Base-by-base conservation (phyloP, 176 grass and related monocot species). In the Carex myosuroides region DNA sequence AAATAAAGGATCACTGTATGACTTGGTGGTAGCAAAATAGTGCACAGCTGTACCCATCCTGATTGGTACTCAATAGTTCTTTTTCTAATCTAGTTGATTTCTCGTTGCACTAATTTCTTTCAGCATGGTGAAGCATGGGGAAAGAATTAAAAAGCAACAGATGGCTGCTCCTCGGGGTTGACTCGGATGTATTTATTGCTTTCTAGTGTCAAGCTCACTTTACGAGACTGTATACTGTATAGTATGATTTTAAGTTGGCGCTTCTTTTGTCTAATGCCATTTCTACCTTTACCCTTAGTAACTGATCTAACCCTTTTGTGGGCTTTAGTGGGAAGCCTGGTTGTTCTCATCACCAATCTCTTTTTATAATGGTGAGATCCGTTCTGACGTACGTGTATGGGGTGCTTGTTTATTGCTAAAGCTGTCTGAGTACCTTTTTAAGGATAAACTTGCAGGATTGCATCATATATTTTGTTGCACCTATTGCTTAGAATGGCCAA, bases 91-190 rank as follows among this genome's bases (percentile, higher is more conserved):
- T 55, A 52, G 16, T 64, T 64, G 21, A 79, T 60, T 65, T 71
- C 3, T 69, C 9, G 4, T 77, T 39, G 35, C 79, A n/a, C 53
- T 13, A 56, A 6, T 85, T 79, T 41, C 87, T 65, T 64, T 80
- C 91, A 98, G 92, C 86, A 91, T 93, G 89, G 92, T 98, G 84
- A 91, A 98, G 64, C 55, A 88, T 71, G 89, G 90, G 56, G 95
- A 98, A 70, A 87, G 85, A 83, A 84, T 98, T 26, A 93, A 86
- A 91, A 98, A 98, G 88, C 95, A 98, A 84, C 92, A 93, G 85
- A 98, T 98, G 92, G 91, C 92, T 0, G 91, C 92, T 26, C 92
- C 95, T 65, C 92, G 92, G 0, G 75, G 91, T 86, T 98, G 86
- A 93, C 79, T 12, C 24, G 67, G 2, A 44, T 64, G 33, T 18